Evolutionary conservation across 805 yeast genomes (phyloP), one percentile per base, ranked within the genome.

Genomic region (Sugiyamaella valdiviana): DNA sequence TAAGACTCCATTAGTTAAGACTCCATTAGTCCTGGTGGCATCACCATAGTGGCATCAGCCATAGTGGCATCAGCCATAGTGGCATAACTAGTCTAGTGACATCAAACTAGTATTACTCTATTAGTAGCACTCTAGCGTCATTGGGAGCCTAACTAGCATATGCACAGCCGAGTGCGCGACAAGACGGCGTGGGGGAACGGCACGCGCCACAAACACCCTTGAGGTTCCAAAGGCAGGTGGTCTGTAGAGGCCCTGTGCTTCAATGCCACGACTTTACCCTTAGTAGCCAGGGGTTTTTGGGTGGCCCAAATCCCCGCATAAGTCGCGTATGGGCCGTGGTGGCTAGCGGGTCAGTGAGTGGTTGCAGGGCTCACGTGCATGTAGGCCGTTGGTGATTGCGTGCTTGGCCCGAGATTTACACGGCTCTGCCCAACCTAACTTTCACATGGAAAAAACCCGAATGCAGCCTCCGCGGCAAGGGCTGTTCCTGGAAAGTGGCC

Each of bases 391-490:
- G 32, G 32, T n/a, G 32, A 26, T 26, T 26, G 32, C 32, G 32
- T 21, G 39, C 39, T 37, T 19, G 39, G 39, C n/a, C 39, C 22
- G 39, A 37, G 21, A 37, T 17, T 19, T 37, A 10, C 39, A 37
- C 39, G 23, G 39, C 21, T 26, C 14, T 26, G n/a, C n/a, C n/a
- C 32, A 26, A n/a, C 32, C 32, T 12, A 12, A n/a, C 14, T 26
- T n/a, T 10, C 39, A 36, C n/a, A 14, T 36, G 39, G 12, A 36
- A 36, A 36, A 17, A 36, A 15, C 2, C 39, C 39, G 32, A n/a
- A 3, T 12, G 3, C n/a, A n/a, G 32, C n/a, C 32, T 26, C 32
- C 32, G 32, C 14, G 32, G 32, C 14, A 26, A 26, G 32, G 32
- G 32, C 32, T 5, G 32, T 26, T 6, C 32, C 32, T 26, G 22